Conservation (phyloP, 768 basidiomycete species). For the Suillus brevipes region DNA sequence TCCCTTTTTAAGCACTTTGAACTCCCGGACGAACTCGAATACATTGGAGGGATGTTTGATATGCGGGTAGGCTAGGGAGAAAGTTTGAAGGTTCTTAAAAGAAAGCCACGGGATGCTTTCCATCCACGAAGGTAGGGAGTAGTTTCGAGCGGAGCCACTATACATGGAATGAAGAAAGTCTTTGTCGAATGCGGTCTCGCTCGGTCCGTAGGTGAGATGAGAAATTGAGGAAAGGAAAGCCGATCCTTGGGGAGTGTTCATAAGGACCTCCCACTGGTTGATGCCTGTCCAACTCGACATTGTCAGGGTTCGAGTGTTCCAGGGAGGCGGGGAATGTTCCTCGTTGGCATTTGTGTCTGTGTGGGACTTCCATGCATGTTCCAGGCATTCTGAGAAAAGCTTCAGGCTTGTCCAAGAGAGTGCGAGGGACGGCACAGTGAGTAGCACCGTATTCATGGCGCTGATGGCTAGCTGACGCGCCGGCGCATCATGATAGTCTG, state of each 20-base stretch:
- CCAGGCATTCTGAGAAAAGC: slow-evolving; percentile 36
- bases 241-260: slow-evolving; percentile 30
- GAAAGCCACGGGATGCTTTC: background rate
- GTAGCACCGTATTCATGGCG: slow-evolving; percentile 8
- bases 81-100: background rate
- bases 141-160: background rate
- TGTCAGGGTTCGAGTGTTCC: slow-evolving; percentile 21
- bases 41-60: background rate
- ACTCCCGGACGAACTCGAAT: too few relatives aligned
- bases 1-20: background rate
- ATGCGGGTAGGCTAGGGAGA: background rate
- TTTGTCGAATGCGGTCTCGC: background rate
- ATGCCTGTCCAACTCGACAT: slow-evolving; percentile 27
- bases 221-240: slow-evolving; percentile 37
- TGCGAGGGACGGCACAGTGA: slow-evolving; percentile 25
- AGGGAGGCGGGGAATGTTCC: slow-evolving; percentile 28
- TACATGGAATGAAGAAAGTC: background rate
- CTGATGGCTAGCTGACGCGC: slow-evolving; percentile 21
- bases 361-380: slow-evolving; percentile 6
- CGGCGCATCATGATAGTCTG: background rate
- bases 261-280: slow-evolving; percentile 14
- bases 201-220: background rate
- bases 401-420: slow-evolving; percentile 31
- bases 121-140: background rate
- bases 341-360: background rate